Base-by-base conservation (phyloP, 805 yeast genomes). In the Saccharomyces eubayanus region DNA sequence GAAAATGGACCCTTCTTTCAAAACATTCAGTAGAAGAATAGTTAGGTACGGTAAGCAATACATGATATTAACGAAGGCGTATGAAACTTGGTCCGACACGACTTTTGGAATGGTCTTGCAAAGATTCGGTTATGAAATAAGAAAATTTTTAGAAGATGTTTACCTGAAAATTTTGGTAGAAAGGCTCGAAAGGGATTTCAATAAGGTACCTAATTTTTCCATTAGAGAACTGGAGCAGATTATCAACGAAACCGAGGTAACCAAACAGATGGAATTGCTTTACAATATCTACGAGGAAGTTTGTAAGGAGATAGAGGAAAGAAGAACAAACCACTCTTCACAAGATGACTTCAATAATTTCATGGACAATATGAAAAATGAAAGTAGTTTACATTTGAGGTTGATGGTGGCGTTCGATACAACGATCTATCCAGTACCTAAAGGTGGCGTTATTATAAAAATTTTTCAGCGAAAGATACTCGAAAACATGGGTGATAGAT, bases 361-460 rank as follows among this genome's bases (percentile, higher is more conserved):
- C 49, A 69, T 78, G 54, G 71, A 71, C 48, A 72, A 73, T 50
- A 67, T 77, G 48, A 71, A 69, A 57, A 69, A 64, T 12, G 75
- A 73, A 50, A 64, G 65, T 64, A 70, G 29, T 67, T 69, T 53
- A 59, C 70, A 47, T 53, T 63, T 60, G 56, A 73, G 64, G 73
- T 83, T 0, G 87, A 84, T 61, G 74, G 78, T 2, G 66, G 77
- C 9, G 74, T 73, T 43, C 78, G 81, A 53, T 72, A 52, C 12
- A 55, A 57, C 30, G 24, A 53, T 20, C 21, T 58, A 27, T 51
- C 74, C 77, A 43, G 71, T 74, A 24, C 85, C 85, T 21, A 87
- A 86, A 69, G 98, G 99, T 31, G 96, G 97, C 0, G 67, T 84
- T 11, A 78, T 87, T 0, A 68, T 92, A 41, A 74, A 78, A 51